A percentile compares a stretch with the other conserved stretches of the same genome.
Evolutionary conservation across 768 basidiomycete genomes (phyloP).

Genomic region (Leccinum obscurum): DNA sequence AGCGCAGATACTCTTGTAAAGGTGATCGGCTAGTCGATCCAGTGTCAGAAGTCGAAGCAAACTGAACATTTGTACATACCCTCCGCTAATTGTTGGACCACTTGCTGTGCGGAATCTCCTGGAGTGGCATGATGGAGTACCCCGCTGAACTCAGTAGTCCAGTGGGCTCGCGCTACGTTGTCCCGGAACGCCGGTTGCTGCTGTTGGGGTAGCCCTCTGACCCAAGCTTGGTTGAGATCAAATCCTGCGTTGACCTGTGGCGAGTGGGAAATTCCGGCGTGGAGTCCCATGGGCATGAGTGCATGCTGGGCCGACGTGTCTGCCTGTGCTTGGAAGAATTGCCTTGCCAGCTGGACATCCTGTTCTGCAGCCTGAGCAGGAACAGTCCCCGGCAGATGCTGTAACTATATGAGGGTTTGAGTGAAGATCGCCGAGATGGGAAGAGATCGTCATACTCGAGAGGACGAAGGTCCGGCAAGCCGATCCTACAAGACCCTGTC

Average conservation of each 20-base stretch:
- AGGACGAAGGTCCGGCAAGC: constrained; percentile 69
- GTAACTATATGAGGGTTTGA: constrained; percentile 49
- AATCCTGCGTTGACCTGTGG: constrained; percentile 29
- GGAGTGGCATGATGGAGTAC: constrained; percentile 24
- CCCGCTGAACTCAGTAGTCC: constrained; percentile 59
- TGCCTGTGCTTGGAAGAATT: constrained; percentile 65
- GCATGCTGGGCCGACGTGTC: constrained; percentile 33
- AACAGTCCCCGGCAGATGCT: constrained; percentile 68
- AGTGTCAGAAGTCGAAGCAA: constrained; percentile 7
- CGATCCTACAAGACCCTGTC: constrained; percentile 54
- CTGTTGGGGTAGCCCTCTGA: constrained; percentile 47
- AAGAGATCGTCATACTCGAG: constrained; percentile 47
- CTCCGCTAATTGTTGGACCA: constrained; percentile 25
- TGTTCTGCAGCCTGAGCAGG: constrained; percentile 53
- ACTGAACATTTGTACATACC: constrained; percentile 13
- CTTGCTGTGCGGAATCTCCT: constrained; percentile 35
- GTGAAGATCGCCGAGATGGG: background rate
- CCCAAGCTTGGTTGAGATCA: constrained; percentile 54
- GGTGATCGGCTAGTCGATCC: constrained; percentile 33
- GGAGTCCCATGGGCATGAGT: constrained; percentile 33
- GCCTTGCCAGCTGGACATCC: constrained; percentile 73
- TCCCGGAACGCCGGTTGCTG: constrained; percentile 40
- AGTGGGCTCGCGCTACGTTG: constrained; percentile 37
- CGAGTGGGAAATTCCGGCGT: constrained; percentile 31
- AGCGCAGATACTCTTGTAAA: constrained; percentile 37